Evolutionary conservation across 768 basidiomycete genomes (phyloP), one percentile per base, ranked within the genome.

Genomic region (Podaxis sp.): DNA sequence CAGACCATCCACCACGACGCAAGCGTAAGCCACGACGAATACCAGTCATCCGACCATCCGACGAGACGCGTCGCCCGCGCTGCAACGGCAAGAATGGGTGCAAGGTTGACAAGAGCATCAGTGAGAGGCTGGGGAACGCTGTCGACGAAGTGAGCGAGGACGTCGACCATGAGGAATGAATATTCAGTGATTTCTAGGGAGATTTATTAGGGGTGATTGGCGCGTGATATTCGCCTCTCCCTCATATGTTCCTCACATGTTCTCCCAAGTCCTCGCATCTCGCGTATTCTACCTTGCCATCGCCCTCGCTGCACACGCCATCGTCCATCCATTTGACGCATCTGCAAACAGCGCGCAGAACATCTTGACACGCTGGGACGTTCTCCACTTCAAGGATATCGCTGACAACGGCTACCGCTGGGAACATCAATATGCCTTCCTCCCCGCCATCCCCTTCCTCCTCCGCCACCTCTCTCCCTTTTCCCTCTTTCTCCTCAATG

Each of bases 341-440:
- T 58, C 69, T 53, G 54, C 59, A 12, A 39, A 36, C 48, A 63
- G 61, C 40, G 71, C 74, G 7, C 71, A 87, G 2, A 77, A 26
- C 30, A 6, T 48, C 19, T 11, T 30, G 8, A 15, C 95, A 9
- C 85, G 95, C 67, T 99, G 96, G 97, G 96, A 99, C 70, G 80
- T 80, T 2, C 82, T 98, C 66, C 89, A 97, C 74, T 98, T 95
- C 72, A 67, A 78, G 5, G 81, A 83, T 68, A 84, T 93, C 58
- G 92, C 93, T 0, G 68, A 78, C 28, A 63, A 82, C 11, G 83
- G 79, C 52, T 84, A 84, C 66, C 67, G 74, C 30, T 87, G 85
- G 71, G 96, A 99, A 71, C 84, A 96, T 68, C 81, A 92, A 66
- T 92, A 91, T 83, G 96, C 96, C 0, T 99, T 94, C 73, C 83